A percentile compares a stretch with the other conserved stretches of the same genome.
These are phyloP conservation scores for Hibiscus syriacus DNA, from an alignment of 345 rosid genomes.

Conservation along the genomic window DNA sequence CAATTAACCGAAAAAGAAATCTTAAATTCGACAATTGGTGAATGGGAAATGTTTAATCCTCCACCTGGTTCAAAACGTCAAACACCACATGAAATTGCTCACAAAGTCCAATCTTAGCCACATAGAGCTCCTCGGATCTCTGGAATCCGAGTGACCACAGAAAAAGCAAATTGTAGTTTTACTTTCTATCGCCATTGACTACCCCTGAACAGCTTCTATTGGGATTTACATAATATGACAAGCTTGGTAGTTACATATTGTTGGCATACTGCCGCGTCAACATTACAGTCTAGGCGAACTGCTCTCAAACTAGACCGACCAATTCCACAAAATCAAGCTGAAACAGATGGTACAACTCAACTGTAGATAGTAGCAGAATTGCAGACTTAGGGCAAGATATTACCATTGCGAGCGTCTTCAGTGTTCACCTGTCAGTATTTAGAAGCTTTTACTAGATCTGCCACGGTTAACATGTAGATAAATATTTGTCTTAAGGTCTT, in stretches of 20 bases:
- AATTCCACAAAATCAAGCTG: neutral
- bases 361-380: neutral
- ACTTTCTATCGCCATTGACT: neutral
- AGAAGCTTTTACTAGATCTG: slow-evolving; percentile 10
- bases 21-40: neutral
- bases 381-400: neutral
- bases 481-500: neutral
- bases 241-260: neutral
- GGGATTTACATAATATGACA: neutral
- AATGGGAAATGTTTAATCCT: neutral
- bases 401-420: neutral
- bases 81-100: neutral
- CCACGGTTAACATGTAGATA: neutral
- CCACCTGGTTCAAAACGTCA: slow-evolving; percentile 7
- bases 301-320: neutral
- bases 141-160: neutral
- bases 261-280: neutral
- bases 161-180: neutral
- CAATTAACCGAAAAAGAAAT: neutral
- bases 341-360: neutral
- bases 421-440: slow-evolving; percentile 10
- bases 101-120: neutral
- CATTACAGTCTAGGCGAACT: neutral
- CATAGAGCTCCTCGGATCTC: neutral
- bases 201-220: neutral